Base-by-base conservation (phyloP, 1,284 basidiomycete genomes). In the Melanopsichium pennsylvanicum region DNA sequence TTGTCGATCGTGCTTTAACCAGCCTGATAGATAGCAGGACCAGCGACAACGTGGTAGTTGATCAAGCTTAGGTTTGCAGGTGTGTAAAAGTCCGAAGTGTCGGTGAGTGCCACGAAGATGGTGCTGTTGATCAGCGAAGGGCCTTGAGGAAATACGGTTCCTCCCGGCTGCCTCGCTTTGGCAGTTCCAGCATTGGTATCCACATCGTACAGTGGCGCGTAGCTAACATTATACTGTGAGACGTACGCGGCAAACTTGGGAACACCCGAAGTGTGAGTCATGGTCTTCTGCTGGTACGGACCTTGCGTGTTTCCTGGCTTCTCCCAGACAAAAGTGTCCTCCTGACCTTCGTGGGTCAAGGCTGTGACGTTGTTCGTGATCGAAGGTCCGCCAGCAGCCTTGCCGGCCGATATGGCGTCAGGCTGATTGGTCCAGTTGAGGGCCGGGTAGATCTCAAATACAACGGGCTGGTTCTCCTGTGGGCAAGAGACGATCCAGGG, bases 291-390 rank as follows among this genome's bases (percentile, higher is more conserved):
- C 5, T 52, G 8, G 55, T 76, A 74, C n/a, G 72, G 72, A 3
- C 74, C 72, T 34, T 62, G 48, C 16, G 45, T 55, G 45, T 64
- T 48, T 22, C 72, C 74, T 3, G 69, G 69, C 16, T 45, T 15
- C n/a, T 74, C 74, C 61, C 66, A 75, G 6, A 4, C 37, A 10
- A 75, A 63, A 9, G 23, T 37, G 22, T 68, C 47, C 26, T 58
- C 58, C 35, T 63, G 61, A 10, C 74, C 74, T 23, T 51, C 56
- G 15, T 51, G 34, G 13, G 69, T 59, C 16, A 75, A 45, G 11
- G 72, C 63, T 4, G 72, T 67, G 27, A 72, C 62, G 29, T 75
- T 75, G 72, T 68, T 57, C 26, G 63, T 62, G 42, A 75, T 67
- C 15, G 55, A 41, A 2, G 71, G 59, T 13, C 73, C 73, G 8